Conservation (phyloP, 1,284 basidiomycete genomes). For the Cryptococcus sp. region DNA sequence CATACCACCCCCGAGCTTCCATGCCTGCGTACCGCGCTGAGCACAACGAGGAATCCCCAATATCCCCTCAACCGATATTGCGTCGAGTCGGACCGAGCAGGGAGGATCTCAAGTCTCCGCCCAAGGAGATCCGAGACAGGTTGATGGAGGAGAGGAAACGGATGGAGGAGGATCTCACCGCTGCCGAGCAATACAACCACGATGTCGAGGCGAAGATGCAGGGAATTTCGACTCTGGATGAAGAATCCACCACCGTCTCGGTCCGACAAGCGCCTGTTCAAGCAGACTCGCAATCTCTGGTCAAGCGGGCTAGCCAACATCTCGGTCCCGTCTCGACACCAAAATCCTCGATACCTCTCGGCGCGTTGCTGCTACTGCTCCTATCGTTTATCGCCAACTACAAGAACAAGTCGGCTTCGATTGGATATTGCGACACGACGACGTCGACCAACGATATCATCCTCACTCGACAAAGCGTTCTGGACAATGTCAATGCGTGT, state of each 20-base stretch:
- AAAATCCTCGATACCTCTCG: conserved; percentile 45
- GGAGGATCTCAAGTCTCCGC: conserved; percentile 33
- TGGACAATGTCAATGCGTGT: conserved; percentile 57
- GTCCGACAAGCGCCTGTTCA: conserved; percentile 6
- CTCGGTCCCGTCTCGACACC: conserved; percentile 12
- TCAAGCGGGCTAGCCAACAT: conserved; percentile 5
- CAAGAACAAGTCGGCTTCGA: conserved; percentile 56
- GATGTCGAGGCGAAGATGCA: conserved; percentile 28
- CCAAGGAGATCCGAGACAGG: conserved; percentile 24
- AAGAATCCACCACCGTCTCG: conserved; percentile 2
- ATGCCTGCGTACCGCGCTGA: conserved; percentile 12
- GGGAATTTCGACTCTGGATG: conserved; percentile 8
- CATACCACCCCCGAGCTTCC: conserved; percentile 22
- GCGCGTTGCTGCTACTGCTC: conserved; percentile 48
- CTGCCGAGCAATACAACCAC: conserved; percentile 30
- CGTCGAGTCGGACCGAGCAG: conserved; percentile 33
- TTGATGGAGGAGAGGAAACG: conserved; percentile 12
- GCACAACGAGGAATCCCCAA: conserved; percentile 5
- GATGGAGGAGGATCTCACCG: conserved; percentile 9
- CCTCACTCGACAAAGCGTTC: conserved; percentile 27
- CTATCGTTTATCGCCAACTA: conserved; percentile 48
- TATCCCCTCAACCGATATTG: conserved; percentile 16
- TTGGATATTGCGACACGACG: conserved; percentile 77
- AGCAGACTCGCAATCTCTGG: conserved; percentile 8
- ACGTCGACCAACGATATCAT: conserved; percentile 60